These are phyloP conservation scores for Thielaviopsis euricoi DNA, from an alignment of 2,329 filamentous ascomycete species.

Conservation along the genomic window DNA sequence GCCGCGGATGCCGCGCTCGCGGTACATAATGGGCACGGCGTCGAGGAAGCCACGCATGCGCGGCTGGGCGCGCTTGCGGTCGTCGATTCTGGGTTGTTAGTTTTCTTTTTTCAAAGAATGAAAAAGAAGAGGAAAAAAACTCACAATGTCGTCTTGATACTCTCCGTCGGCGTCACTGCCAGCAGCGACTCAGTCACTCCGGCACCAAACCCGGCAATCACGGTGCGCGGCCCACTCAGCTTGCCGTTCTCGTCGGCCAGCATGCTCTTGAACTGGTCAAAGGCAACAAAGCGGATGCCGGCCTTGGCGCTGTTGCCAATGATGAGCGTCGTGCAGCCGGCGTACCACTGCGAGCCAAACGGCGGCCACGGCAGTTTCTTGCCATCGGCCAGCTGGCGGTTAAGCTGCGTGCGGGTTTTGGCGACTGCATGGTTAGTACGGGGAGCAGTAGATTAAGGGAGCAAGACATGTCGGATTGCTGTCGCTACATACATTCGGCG, in stretches of 20 bases:
- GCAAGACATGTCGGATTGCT: too few relatives aligned
- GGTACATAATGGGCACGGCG: constrained; percentile 70
- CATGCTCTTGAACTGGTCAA: constrained; percentile 80
- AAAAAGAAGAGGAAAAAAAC: constrained; percentile 12
- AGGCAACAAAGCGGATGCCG: constrained; percentile 88
- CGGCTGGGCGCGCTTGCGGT: constrained; percentile 72
- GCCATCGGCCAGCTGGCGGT: constrained; percentile 61
- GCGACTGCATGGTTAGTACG: constrained; percentile 48
- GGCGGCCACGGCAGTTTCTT: constrained; percentile 90
- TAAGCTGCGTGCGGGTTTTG: constrained; percentile 89
- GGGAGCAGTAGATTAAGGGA: too few relatives aligned
- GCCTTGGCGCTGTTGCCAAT: constrained; percentile 95
- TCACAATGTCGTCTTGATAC: constrained; percentile 88
- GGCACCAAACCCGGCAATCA: constrained; percentile 84
- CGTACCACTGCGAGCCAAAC: constrained; percentile 91
- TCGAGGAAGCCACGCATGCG: constrained; percentile 86
- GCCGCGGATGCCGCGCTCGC: constrained; percentile 72
- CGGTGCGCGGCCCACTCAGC: constrained; percentile 76
- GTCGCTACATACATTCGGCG: constrained; percentile 57
- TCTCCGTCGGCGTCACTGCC: constrained; percentile 92
- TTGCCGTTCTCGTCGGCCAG: constrained; percentile 74
- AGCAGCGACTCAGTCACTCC: constrained; percentile 86
- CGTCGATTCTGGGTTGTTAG: constrained; percentile 50
- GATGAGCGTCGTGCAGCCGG: constrained; percentile 90
- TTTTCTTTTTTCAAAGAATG: not conserved